These are phyloP conservation scores for Psilocybe cubensis DNA, from an alignment of 768 basidiomycete genomes.

Conservation along the genomic window DNA sequence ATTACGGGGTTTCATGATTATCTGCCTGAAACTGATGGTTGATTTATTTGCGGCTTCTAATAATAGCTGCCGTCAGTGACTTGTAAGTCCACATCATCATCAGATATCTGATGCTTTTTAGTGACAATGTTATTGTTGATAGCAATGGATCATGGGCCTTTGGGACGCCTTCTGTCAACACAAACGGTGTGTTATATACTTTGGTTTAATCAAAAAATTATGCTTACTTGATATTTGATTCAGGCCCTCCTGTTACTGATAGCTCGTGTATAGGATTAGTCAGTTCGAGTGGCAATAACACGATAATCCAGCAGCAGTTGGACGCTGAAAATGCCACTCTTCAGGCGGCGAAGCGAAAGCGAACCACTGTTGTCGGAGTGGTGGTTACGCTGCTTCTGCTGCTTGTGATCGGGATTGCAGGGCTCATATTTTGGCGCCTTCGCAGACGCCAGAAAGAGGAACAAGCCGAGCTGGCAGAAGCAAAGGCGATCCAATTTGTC, in stretches of 20 bases:
- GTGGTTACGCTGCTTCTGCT: constrained; percentile 14
- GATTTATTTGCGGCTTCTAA: neutral
- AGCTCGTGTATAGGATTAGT: constrained; percentile 33
- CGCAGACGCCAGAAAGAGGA: constrained; percentile 7
- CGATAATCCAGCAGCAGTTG: constrained; percentile 4
- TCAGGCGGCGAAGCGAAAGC: constrained; percentile 2
- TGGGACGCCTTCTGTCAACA: constrained; percentile 32
- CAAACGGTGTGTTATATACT: constrained; percentile 32
- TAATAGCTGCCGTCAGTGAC: constrained; percentile 42
- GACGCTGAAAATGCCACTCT: constrained; percentile 1
- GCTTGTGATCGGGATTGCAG: constrained; percentile 2
- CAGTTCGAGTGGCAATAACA: constrained; percentile 27
- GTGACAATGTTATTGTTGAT: constrained; percentile 1
- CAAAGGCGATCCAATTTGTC: constrained; percentile 5
- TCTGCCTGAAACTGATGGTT: constrained; percentile 1
- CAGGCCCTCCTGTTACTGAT: constrained; percentile 33
- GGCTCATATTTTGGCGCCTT: constrained; percentile 7
- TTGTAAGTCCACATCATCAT: constrained; percentile 40
- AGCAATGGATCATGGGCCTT: constrained; percentile 46
- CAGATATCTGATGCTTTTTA: neutral
- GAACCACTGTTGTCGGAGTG: constrained; percentile 10
- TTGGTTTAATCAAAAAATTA: constrained; percentile 14
- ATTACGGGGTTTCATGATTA: constrained; percentile 10
- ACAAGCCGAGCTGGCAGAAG: constrained; percentile 8
- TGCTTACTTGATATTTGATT: neutral